Evolutionary conservation across 768 basidiomycete genomes (phyloP), one percentile per base, ranked within the genome.

Genomic region (Lactarius quietus): DNA sequence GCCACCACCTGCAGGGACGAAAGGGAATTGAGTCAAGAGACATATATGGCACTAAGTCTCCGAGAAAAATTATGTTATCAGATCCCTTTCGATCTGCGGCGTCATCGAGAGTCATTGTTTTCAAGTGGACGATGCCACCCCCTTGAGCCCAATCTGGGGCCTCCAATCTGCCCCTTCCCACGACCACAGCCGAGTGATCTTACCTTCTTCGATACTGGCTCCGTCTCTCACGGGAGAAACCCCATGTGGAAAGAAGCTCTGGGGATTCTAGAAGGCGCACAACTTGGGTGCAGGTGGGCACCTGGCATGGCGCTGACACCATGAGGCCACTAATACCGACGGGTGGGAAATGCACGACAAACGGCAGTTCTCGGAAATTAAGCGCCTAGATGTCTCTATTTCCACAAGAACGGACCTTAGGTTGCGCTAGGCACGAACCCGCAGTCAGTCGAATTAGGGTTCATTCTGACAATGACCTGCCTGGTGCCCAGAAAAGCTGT

Each of bases 311-410:
- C 57, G 65, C 65, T 43, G 61, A 62, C 52, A 62, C 61, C 65
- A 66, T 66, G 65, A 66, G 61, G 61, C 51, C 65, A 62, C 60
- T 65, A 61, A 65, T 65, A 26, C 64, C 64, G 55, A 23, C 61
- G 29, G 60, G 56, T 66, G 65, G 65, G 57, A 64, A 41, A 39
- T 36, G 63, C 60, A 62, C 41, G 60, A 48, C 45, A 57, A 18
- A 64, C 52, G 36, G 53, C 58, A 60, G 43, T 12, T 48, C 48
- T 57, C 61, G 60, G 60, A 36, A 28, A 62, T 28, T 51, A 57
- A 31, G 56, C 56, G 48, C 64, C 64, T 45, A 18, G 29, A 41
- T 41, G 63, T 64, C 39, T 62, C 12, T 29, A 54, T 33, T 54
- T 18, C 53, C 53, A 57, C 52, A n/a, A 35, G 43, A 29, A 61